A percentile compares a stretch with the other conserved stretches of the same genome.
These are phyloP conservation scores for Tanacetum coccineum DNA, from an alignment of 129 eudicot genomes.

Conservation along the genomic window DNA sequence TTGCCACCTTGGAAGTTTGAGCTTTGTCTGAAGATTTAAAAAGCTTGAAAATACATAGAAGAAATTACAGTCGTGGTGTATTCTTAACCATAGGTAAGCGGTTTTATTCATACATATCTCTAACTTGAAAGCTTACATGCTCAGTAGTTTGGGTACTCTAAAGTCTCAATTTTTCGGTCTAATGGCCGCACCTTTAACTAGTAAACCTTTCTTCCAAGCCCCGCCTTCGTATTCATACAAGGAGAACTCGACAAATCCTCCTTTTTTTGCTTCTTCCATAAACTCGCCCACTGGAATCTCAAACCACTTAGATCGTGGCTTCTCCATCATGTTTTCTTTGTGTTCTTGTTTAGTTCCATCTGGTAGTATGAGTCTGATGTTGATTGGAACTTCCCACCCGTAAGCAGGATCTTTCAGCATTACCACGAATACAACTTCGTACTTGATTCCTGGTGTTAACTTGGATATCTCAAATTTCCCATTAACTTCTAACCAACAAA, in stretches of 20 bases:
- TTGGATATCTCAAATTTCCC: constrained; percentile 51
- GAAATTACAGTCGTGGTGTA: constrained; percentile 9
- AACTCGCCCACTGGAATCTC: constrained; percentile 68
- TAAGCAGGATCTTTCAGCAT: constrained; percentile 56
- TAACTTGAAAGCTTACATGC: not conserved
- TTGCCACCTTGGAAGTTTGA: too few relatives aligned
- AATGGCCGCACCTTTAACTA: constrained; percentile 59
- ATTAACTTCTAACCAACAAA: constrained; percentile 73
- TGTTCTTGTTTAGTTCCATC: constrained; percentile 53
- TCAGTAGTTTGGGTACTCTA: not conserved
- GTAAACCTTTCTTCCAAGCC: constrained; percentile 75
- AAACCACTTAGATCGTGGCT: constrained; percentile 61
- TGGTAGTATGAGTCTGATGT: constrained; percentile 50
- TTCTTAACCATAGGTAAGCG: constrained; percentile 3
- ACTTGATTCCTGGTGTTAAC: constrained; percentile 45
- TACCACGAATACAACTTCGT: constrained; percentile 53
- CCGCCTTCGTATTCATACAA: constrained; percentile 68
- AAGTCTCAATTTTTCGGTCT: constrained; percentile 43
- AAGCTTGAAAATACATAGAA: not conserved
- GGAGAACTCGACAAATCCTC: constrained; percentile 66
- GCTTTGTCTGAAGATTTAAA: not conserved
- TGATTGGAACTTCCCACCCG: constrained; percentile 68
- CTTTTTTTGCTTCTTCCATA: constrained; percentile 26
- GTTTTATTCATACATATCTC: constrained; percentile 10
- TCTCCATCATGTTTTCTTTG: constrained; percentile 55